Percentiles rank a stretch among this genome's conserved stretches.
Evolutionary conservation across 1,284 basidiomycete genomes (phyloP).

Genomic region (Pascua guehoae): DNA sequence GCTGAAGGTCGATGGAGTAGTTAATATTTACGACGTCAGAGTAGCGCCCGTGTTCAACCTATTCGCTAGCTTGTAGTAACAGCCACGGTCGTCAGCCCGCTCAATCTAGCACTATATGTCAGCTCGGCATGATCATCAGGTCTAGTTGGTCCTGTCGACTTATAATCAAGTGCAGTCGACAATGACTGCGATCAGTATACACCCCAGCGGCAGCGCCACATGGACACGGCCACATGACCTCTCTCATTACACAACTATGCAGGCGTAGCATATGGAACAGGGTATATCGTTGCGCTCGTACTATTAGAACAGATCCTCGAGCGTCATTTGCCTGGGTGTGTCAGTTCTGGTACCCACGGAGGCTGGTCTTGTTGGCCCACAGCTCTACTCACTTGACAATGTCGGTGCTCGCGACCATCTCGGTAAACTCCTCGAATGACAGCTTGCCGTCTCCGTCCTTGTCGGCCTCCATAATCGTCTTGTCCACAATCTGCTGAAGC

Average conservation of each 20-base stretch:
- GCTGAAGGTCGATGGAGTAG: too few relatives aligned
- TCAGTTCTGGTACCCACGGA: conserved; percentile 55
- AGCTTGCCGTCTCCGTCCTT: conserved; percentile 95
- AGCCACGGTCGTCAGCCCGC: too few relatives aligned
- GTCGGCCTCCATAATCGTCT: conserved; percentile 99
- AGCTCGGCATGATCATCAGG: too few relatives aligned
- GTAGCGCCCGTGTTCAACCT: too few relatives aligned
- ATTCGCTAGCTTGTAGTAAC: too few relatives aligned
- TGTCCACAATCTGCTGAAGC: conserved; percentile 98
- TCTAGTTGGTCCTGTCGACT: too few relatives aligned
- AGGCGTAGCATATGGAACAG: conserved; percentile 42
- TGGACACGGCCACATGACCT: too few relatives aligned
- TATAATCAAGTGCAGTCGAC: too few relatives aligned
- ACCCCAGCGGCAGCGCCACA: too few relatives aligned
- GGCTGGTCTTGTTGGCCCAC: not conserved
- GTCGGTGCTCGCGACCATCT: conserved; percentile 93
- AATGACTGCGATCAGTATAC: too few relatives aligned
- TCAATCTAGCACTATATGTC: too few relatives aligned
- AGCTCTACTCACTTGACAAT: conserved; percentile 40
- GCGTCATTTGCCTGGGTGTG: conserved; percentile 95
- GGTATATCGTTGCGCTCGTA: conserved; percentile 74
- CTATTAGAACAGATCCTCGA: conserved; percentile 78
- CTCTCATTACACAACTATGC: not conserved
- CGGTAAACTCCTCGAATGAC: conserved; percentile 92
- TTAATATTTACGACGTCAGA: too few relatives aligned